Percentiles rank a stretch among this genome's conserved stretches.
Evolutionary conservation across 2,329 filamentous ascomycete genomes (phyloP).

Genomic region (Pestalotiopsis sp.): DNA sequence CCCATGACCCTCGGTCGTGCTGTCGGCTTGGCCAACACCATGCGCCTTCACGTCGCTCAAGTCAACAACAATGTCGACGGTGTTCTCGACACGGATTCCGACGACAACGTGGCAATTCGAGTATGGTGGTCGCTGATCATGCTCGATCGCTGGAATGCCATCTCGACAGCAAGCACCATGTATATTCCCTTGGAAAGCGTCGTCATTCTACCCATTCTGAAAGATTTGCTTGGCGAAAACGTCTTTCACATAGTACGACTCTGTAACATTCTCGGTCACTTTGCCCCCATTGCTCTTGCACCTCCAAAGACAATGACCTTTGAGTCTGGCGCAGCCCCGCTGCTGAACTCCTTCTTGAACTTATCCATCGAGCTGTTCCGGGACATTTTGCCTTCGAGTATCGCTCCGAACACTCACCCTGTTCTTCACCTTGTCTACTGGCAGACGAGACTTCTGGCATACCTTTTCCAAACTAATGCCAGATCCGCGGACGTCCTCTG

Average conservation of each 20-base stretch:
- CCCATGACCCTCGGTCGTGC: constrained; percentile 65
- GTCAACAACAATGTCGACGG: constrained; percentile 40
- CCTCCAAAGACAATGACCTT: constrained; percentile 45
- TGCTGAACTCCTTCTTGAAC: constrained; percentile 53
- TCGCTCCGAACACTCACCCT: constrained; percentile 54
- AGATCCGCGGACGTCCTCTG: constrained; percentile 61
- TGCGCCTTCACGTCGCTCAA: constrained; percentile 58
- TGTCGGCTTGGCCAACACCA: constrained; percentile 65
- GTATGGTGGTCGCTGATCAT: constrained; percentile 75
- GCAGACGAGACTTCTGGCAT: constrained; percentile 67
- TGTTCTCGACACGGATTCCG: constrained; percentile 58
- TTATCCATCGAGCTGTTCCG: constrained; percentile 68
- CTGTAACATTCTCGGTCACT: constrained; percentile 61
- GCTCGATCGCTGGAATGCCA: constrained; percentile 74
- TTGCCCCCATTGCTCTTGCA: constrained; percentile 48
- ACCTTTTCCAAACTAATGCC: constrained; percentile 59
- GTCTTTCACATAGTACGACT: constrained; percentile 66
- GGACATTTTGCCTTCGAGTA: constrained; percentile 61
- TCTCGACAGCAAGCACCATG: constrained; percentile 64
- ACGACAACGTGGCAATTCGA: constrained; percentile 63
- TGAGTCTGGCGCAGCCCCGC: constrained; percentile 40
- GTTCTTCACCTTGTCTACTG: constrained; percentile 70
- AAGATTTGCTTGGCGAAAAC: constrained; percentile 61
- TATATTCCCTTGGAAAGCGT: constrained; percentile 66
- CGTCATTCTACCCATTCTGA: constrained; percentile 62